These are phyloP conservation scores for Aspergillus transmontanensis DNA, from an alignment of 2,329 filamentous ascomycete genomes.

Conservation along the genomic window DNA sequence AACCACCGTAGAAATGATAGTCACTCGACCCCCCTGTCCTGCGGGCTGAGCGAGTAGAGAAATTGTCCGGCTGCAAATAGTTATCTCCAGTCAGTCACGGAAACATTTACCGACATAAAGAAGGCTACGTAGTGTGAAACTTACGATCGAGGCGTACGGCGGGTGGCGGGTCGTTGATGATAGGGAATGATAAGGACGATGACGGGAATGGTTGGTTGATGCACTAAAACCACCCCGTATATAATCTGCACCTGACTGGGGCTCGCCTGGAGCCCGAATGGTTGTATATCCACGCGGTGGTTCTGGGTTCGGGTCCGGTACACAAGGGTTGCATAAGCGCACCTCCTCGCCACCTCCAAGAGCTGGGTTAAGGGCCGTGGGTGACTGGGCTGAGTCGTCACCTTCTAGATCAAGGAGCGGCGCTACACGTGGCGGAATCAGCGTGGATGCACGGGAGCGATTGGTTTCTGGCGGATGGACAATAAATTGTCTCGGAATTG, in stretches of 20 bases:
- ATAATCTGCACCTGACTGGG: constrained; percentile 15
- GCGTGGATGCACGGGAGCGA: constrained; percentile 44
- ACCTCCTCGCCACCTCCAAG: constrained; percentile 69
- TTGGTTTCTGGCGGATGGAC: constrained; percentile 69
- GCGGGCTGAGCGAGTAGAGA: constrained; percentile 24
- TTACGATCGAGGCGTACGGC: constrained; percentile 17
- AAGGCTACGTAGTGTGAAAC: neutral
- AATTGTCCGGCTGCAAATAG: constrained; percentile 16
- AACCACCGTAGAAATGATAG: constrained; percentile 19
- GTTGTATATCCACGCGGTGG: constrained; percentile 48
- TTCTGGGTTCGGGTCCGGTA: constrained; percentile 67
- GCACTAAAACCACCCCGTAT: constrained; percentile 12
- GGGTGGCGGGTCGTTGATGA: constrained; percentile 18
- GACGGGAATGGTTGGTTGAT: constrained; percentile 22
- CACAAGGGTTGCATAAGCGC: constrained; percentile 71
- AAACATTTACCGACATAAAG: neutral
- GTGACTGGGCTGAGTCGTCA: constrained; percentile 33
- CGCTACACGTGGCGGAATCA: constrained; percentile 44
- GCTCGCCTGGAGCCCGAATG: constrained; percentile 23
- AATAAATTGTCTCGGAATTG: constrained; percentile 90
- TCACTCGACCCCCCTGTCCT: constrained; percentile 30
- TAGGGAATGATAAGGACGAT: constrained; percentile 31
- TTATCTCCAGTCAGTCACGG: constrained; percentile 8
- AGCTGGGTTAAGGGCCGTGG: constrained; percentile 46
- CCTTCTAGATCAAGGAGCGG: constrained; percentile 51